Base-by-base conservation (phyloP, 495 filamentous ascomycete species). In the Xylaria acuta region DNA sequence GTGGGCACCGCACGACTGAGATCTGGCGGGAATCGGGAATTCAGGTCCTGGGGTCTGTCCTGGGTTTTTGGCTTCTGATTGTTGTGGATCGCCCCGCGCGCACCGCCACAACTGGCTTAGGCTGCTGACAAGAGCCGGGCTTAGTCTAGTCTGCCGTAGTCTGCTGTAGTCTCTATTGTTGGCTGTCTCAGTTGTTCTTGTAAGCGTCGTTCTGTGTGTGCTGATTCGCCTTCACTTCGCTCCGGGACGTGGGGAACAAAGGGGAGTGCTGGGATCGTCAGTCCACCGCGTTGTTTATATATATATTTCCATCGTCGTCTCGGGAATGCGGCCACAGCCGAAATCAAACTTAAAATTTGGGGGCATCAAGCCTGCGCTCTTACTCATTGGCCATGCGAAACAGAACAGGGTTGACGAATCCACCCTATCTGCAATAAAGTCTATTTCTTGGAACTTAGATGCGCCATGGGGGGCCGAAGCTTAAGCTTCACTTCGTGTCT, bases 91-190 rank as follows among this genome's bases (percentile, higher is more conserved):
- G 53, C 53, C 45, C 41, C 43, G 12, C 47, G 12, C 47, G 51
- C 70, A 72, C 70, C 62, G 70, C 70, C 70, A 72, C 70, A 72
- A 43, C 49, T 30, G 49, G 65, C 59, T n/a, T 53, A 56, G 59
- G 62, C 53, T 53, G 58, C 47, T 63, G 59, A 56, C 59, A 12
- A 38, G 58, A 34, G 58, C 32, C 58, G 0, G 60, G 27, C 38
- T 64, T 27, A 30, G 60, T 34, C 60, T 27, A 30, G 60, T 34
- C 60, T 36, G 60, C 60, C 27, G 22, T 43, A 41, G 34, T 60
- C 58, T 60, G 5, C 34, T 59, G 38, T 43, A 41, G 12, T 20
- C 40, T 20, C 14, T 12, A 36, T 30, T 45, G 34, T 38, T 43
- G 38, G 47, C 18, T 43, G 45, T 67, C 32, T 38, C 36, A 45